Base-by-base conservation (phyloP, 768 basidiomycete species). In the Cantharellus anzutake region DNA sequence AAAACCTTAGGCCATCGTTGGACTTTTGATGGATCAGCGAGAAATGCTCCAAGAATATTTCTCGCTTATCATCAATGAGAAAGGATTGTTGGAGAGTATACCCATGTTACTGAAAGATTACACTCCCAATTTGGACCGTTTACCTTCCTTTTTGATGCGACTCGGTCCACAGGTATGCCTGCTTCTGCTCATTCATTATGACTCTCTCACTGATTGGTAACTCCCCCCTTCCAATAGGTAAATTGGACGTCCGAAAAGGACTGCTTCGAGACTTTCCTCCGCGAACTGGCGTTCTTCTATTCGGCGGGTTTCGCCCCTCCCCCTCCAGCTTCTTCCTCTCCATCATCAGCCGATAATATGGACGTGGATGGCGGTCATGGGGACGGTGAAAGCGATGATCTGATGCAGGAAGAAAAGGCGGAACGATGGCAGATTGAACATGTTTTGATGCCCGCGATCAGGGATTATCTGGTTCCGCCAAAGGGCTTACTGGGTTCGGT, bases 21-120 rank as follows among this genome's bases (percentile, higher is more conserved):
- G 77, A n/a, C 78, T 78, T 3, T 70, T 91, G 2, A 71, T 80
- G 59, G 67, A 72, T 2, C 74, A 79, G 7, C 76, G 84, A 4
- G 84, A 83, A 2, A 97, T 99, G 93, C 74, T 98, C 2, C 73
- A 78, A 1, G 96, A 97, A 63, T 97, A 99, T 70, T 98, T 98
- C 67, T 83, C 82, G 1, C 70, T 98, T 20, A 70, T 71, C 35
- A 84, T 99, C 63, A 77, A 79, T 3, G 72, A 76, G 0, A 71
- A 77, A 2, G 92, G 88, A 1, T 67, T 73, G 34, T 71, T 98
- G n/a, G 78, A 83, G 65, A 80, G 78, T 60, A 67, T 99, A 7
- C 96, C 96, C 0, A 73, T 92, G 53, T 73, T 99, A 5, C 74
- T 97, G 50, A 77, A 80, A 56, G 91, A 87, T 50, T 97, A 88